phyloP scores from a whole-genome alignment of 2,329 filamentous ascomycete species.

The Colletotrichum sp. region DNA sequence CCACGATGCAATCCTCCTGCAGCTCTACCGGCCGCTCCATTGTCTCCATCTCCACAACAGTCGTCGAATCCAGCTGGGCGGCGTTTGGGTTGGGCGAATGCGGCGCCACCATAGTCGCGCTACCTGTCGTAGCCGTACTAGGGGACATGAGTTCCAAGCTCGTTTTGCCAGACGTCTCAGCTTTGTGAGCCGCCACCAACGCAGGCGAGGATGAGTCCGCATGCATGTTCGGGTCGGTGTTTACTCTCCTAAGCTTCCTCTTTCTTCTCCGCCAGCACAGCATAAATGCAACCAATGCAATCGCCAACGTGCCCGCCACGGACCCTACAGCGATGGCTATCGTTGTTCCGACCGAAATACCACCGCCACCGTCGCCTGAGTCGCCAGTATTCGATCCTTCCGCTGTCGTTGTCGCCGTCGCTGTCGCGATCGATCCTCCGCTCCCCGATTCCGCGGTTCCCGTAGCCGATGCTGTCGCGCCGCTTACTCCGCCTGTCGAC shows the following conservation, averaged over 20 bases:
- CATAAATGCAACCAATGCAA: background rate
- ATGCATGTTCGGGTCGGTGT: background rate
- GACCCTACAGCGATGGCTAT: conserved; percentile 13
- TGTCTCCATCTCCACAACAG: conserved; percentile 13
- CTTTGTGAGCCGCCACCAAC: background rate
- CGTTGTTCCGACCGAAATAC: conserved; percentile 1
- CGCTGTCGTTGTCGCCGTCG: background rate
- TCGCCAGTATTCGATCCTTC: background rate
- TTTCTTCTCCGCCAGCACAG: background rate
- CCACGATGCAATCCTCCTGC: conserved; percentile 1
- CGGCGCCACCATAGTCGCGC: background rate
- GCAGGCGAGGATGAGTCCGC: background rate
- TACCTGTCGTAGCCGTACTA: background rate
- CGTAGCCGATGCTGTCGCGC: background rate
- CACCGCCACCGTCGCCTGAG: background rate
- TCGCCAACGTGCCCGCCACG: background rate
- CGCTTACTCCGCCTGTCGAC: background rate
- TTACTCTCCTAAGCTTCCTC: background rate
- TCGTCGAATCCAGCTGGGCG: conserved; percentile 11
- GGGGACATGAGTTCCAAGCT: background rate
- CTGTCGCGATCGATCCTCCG: background rate
- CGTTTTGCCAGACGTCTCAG: background rate
- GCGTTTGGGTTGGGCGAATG: background rate
- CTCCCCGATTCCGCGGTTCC: background rate
- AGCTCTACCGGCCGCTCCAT: conserved; percentile 16